phyloP scores from a whole-genome alignment of 345 rosid genomes.

The Mercurialis annua region DNA sequence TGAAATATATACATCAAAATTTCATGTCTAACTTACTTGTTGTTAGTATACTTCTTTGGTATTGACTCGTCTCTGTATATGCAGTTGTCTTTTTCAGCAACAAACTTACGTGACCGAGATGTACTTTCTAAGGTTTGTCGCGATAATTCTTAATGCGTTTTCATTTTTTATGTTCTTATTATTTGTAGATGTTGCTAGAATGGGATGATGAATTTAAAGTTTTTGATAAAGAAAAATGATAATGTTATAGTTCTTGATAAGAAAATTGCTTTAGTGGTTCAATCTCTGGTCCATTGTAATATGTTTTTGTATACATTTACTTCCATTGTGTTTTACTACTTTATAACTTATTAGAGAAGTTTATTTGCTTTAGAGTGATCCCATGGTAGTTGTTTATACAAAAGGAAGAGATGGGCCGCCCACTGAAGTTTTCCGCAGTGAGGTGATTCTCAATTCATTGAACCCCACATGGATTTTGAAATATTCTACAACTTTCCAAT shows the following conservation, averaged over 20 bases:
- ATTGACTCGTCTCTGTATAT: constrained; percentile 10
- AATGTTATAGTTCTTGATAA: not conserved
- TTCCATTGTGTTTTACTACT: not conserved
- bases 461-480: constrained; percentile 74
- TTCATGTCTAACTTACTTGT: not conserved
- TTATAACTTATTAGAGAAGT: not conserved
- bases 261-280: not conserved
- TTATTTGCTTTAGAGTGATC: constrained; percentile 70
- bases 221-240: too few relatives aligned
- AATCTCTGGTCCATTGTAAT: not conserved
- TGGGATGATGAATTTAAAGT: too few relatives aligned
- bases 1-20: too few relatives aligned
- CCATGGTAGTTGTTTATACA: constrained; percentile 67
- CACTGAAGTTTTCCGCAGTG: constrained; percentile 64
- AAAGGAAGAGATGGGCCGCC: constrained; percentile 66
- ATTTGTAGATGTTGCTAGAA: not conserved
- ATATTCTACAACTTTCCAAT: constrained; percentile 47
- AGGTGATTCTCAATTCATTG: constrained; percentile 80
- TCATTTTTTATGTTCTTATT: not conserved
- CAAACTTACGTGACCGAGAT: constrained; percentile 66
- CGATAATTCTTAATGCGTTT: constrained; percentile 5
- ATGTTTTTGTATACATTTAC: not conserved
- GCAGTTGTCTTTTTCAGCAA: constrained; percentile 87
- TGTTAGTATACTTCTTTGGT: not conserved
- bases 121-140: constrained; percentile 72